Percentiles rank a stretch among this genome's conserved stretches.
Evolutionary conservation across 352 stramenopile genomes (phyloP).

Genomic region (Nothophytophthora sp.): DNA sequence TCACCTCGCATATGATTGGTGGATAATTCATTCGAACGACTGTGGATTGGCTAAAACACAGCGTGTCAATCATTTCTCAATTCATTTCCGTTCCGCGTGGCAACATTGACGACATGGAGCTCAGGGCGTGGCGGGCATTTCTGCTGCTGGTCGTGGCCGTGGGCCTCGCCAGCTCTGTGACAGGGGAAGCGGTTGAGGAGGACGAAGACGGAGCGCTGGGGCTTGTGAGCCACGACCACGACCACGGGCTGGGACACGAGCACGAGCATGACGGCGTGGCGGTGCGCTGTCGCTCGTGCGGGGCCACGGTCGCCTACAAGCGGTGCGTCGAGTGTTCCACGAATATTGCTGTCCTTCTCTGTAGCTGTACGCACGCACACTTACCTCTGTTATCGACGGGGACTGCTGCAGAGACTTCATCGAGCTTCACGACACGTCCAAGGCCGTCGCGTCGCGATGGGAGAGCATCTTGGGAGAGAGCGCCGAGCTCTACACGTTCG

Average conservation of each 20-base stretch:
- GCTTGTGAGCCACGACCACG: slow-evolving; percentile 17
- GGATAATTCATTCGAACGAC: slow-evolving; percentile 1
- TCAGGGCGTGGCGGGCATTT: too few relatives aligned
- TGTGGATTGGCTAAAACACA: slow-evolving; percentile 4
- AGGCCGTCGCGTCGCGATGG: slow-evolving; percentile 54
- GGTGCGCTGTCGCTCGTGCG: slow-evolving; percentile 80
- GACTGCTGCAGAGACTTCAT: slow-evolving; percentile 57
- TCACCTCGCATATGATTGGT: slow-evolving; percentile 7
- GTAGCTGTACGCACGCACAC: background rate
- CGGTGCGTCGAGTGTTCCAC: slow-evolving; percentile 31
- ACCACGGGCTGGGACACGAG: slow-evolving; percentile 18
- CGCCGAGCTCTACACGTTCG: slow-evolving; percentile 74
- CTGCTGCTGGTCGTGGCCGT: slow-evolving; percentile 23
- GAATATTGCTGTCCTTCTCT: background rate
- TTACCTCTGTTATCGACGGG: slow-evolving; percentile 4
- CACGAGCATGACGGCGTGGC: slow-evolving; percentile 28
- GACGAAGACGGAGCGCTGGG: slow-evolving; percentile 6
- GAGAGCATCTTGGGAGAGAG: slow-evolving; percentile 52
- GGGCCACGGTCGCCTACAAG: slow-evolving; percentile 65
- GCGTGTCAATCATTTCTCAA: too few relatives aligned
- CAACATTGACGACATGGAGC: too few relatives aligned
- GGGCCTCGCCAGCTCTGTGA: slow-evolving; percentile 1
- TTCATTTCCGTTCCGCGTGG: too few relatives aligned
- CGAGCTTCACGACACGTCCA: slow-evolving; percentile 71
- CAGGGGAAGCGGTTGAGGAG: slow-evolving; percentile 6